Base-by-base conservation (phyloP, 2,329 filamentous ascomycete genomes). In the Colletotrichum abscissum region DNA sequence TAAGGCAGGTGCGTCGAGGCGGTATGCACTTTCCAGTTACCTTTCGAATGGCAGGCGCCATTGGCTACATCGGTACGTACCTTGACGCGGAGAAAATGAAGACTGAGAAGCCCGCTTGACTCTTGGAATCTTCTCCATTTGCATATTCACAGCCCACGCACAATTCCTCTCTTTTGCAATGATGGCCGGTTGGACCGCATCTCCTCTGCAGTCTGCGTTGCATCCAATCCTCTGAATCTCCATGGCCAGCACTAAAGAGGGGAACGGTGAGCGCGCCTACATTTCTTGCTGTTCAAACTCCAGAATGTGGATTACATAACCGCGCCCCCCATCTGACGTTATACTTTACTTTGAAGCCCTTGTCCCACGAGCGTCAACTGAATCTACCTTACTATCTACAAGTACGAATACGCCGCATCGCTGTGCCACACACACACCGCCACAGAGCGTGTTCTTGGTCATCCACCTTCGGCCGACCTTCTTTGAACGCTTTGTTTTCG, bases 21-120 rank as follows among this genome's bases (percentile, higher is more conserved):
- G 19, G 19, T 49, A n/a, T 11, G 42, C 19, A 49, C 19, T 33
- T 35, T 26, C 46, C 60, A 22, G 22, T 6, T 16, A 16, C 54
- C 26, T 56, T 59, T 30, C 14, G 57, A 35, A 19, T 28, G 30
- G 30, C 22, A 60, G 26, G n/a, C 58, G 28, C n/a, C n/a, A 60
- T 38, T 35, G 58, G 33, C 38, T 30, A 24, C 14, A 24, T 42
- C 22, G 58, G 58, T 55, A 65, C 63, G 63, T 65, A 65, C 49
- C 63, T 54, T 54, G 26, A 54, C 33, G 8, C 42, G 62, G 62
- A 54, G 42, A 49, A 35, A 64, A 64, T 55, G 62, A 28, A 64
- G 46, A 64, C 22, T 49, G 19, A 64, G 46, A 54, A 54, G 62
- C 62, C 63, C 63, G 63, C 33, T 30, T 49, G 42, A 49, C 16